Evolutionary conservation across 164 flowering plant species (phyloP).

Genomic region (Liriodendron chinense): DNA sequence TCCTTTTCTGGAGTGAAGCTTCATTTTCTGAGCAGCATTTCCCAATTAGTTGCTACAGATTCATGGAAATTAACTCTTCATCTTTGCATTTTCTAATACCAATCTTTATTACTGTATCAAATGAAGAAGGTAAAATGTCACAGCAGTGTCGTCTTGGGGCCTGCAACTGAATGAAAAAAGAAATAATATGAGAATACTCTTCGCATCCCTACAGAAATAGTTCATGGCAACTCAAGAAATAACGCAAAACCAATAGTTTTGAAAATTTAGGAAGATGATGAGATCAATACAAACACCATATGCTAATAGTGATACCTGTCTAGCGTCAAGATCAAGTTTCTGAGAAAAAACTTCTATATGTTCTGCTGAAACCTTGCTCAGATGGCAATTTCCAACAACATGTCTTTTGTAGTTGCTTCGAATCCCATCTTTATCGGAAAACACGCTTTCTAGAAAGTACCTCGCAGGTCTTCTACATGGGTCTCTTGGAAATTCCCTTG

Average conservation of each 20-base stretch:
- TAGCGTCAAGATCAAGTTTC: slow-evolving; percentile 39
- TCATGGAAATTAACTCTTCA: slow-evolving; percentile 59
- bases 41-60: slow-evolving; percentile 5
- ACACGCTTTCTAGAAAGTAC: slow-evolving; percentile 50
- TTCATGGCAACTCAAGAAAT: background rate
- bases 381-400: slow-evolving; percentile 24
- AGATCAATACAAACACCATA: slow-evolving; percentile 1
- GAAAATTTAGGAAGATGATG: background rate
- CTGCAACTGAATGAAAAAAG: slow-evolving; percentile 34
- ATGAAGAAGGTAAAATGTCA: slow-evolving; percentile 35
- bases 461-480: slow-evolving; percentile 52
- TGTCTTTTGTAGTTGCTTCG: slow-evolving; percentile 43
- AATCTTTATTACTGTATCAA: slow-evolving; percentile 39
- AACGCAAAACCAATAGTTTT: background rate
- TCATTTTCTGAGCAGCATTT: background rate
- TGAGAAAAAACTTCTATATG: slow-evolving; percentile 42
- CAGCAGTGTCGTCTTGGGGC: slow-evolving; percentile 81
- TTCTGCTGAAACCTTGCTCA: slow-evolving; percentile 20
- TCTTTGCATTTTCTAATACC: slow-evolving; percentile 48
- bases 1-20: background rate
- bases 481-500: slow-evolving; percentile 54
- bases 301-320: slow-evolving; percentile 37
- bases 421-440: slow-evolving; percentile 23
- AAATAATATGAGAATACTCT: background rate
- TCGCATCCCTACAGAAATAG: background rate